Evolutionary conservation across 495 filamentous ascomycete species (phyloP).

Genomic region (Cercophora sp.): DNA sequence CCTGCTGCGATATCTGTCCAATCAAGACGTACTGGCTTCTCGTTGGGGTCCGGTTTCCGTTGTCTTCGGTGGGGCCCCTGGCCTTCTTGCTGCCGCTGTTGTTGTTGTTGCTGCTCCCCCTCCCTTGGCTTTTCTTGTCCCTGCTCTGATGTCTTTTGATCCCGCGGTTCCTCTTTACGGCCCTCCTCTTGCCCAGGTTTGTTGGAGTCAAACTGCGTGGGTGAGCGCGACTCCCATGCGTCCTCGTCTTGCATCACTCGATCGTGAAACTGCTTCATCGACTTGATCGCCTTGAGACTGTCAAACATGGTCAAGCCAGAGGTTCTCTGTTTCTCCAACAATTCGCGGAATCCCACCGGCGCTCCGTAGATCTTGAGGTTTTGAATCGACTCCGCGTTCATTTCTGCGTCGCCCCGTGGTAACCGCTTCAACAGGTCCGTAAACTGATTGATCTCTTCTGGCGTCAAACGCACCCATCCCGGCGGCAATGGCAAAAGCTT

Average conservation of each 20-base stretch:
- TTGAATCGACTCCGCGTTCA: conserved; percentile 9
- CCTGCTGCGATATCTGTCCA: conserved; percentile 13
- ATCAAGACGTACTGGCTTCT: conserved; percentile 1
- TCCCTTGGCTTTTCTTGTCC: conserved; percentile 17
- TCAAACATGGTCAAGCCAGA: background rate
- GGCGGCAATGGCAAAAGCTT: no score
- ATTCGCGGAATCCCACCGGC: background rate
- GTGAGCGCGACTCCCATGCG: background rate
- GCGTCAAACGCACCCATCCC: conserved; percentile 35
- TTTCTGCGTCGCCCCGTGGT: background rate
- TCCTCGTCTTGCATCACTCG: background rate
- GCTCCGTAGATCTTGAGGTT: conserved; percentile 10
- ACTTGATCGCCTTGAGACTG: background rate
- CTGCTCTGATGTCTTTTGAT: conserved; percentile 16
- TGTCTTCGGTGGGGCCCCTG: conserved; percentile 24
- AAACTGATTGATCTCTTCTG: conserved; percentile 26
- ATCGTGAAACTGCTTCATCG: background rate
- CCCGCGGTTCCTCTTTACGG: background rate
- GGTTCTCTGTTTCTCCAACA: background rate
- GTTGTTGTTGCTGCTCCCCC: conserved; percentile 4
- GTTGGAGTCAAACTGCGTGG: conserved; percentile 16
- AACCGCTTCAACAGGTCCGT: background rate
- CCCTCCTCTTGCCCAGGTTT: conserved; percentile 14
- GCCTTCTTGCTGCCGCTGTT: conserved; percentile 27
- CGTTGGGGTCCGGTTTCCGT: conserved; percentile 13